Conservation (phyloP, 2,329 filamentous ascomycete genomes). For the Calonectria pseudoreteaudii region DNA sequence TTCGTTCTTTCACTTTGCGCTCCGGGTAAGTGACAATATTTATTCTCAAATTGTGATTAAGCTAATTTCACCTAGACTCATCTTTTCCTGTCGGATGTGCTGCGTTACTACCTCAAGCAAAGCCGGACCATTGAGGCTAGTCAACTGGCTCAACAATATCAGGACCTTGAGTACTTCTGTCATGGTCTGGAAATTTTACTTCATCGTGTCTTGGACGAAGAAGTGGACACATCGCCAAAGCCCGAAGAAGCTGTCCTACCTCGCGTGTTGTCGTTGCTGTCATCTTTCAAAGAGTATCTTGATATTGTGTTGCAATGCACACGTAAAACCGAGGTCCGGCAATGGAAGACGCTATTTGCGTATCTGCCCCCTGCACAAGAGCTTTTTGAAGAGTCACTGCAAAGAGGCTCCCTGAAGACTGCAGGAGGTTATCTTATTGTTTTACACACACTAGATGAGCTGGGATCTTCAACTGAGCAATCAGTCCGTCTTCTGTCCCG, state of each 20-base stretch:
- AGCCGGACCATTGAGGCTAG: constrained; percentile 85
- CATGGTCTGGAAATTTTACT: constrained; percentile 93
- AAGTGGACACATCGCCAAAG: constrained; percentile 79
- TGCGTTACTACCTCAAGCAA: constrained; percentile 81
- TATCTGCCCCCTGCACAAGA: constrained; percentile 91
- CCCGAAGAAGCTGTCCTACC: constrained; percentile 75
- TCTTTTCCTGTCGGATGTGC: constrained; percentile 88
- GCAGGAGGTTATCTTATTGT: constrained; percentile 97
- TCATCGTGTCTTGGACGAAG: constrained; percentile 93
- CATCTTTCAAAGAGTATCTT: constrained; percentile 85
- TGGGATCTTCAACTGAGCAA: constrained; percentile 77
- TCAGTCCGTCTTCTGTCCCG: constrained; percentile 83
- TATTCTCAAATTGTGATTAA: background rate
- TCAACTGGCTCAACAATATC: constrained; percentile 85
- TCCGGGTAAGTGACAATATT: constrained; percentile 72
- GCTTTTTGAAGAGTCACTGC: constrained; percentile 92
- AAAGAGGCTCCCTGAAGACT: constrained; percentile 88
- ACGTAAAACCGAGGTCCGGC: constrained; percentile 94
- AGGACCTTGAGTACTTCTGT: constrained; percentile 89
- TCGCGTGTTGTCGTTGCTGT: constrained; percentile 72
- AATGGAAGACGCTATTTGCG: constrained; percentile 93
- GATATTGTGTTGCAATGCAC: constrained; percentile 98
- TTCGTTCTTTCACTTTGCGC: constrained; percentile 88
- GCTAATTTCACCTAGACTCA: constrained; percentile 73
- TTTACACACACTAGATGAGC: constrained; percentile 83